These are phyloP conservation scores for Candida boleticola DNA, from an alignment of 805 yeast genomes.

Conservation along the genomic window DNA sequence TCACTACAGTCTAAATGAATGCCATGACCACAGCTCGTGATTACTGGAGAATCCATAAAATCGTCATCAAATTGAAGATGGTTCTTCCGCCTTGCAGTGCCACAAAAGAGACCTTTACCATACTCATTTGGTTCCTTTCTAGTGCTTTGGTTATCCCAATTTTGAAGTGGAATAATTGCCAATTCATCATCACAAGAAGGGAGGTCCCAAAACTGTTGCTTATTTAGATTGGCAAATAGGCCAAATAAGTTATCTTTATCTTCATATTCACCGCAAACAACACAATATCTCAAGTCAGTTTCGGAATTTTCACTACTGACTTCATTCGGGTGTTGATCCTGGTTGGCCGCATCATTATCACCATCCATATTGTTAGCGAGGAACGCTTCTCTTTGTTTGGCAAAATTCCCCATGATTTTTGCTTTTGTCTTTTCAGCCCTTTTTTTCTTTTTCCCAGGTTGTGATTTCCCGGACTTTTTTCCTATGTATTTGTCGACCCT, in stretches of 20 bases:
- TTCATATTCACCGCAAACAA: conserved; percentile 57
- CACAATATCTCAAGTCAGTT: conserved; percentile 42
- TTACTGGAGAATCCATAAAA: conserved; percentile 15
- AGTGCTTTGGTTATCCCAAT: conserved; percentile 21
- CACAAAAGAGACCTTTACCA: conserved; percentile 14
- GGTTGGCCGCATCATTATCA: too few relatives aligned
- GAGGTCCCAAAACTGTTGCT: conserved; percentile 43
- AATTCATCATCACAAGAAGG: conserved; percentile 22
- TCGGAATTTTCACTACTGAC: conserved; percentile 2
- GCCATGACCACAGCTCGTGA: conserved; percentile 52
- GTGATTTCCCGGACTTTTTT: conserved; percentile 41
- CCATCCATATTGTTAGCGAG: conserved; percentile 34
- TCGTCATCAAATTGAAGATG: background rate
- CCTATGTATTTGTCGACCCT: conserved; percentile 50
- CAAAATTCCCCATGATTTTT: conserved; percentile 60
- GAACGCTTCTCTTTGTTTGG: conserved; percentile 49
- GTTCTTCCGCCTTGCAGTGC: background rate
- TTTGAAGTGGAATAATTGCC: conserved; percentile 19
- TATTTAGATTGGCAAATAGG: conserved; percentile 44
- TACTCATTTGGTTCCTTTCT: conserved; percentile 13
- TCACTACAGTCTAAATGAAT: conserved; percentile 46
- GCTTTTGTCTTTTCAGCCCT: conserved; percentile 62
- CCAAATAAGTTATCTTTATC: conserved; percentile 50
- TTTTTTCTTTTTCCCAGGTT: conserved; percentile 52
- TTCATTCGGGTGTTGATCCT: too few relatives aligned